Base-by-base conservation (phyloP, 1,284 basidiomycete species). In the Heterobasidion occidentale region DNA sequence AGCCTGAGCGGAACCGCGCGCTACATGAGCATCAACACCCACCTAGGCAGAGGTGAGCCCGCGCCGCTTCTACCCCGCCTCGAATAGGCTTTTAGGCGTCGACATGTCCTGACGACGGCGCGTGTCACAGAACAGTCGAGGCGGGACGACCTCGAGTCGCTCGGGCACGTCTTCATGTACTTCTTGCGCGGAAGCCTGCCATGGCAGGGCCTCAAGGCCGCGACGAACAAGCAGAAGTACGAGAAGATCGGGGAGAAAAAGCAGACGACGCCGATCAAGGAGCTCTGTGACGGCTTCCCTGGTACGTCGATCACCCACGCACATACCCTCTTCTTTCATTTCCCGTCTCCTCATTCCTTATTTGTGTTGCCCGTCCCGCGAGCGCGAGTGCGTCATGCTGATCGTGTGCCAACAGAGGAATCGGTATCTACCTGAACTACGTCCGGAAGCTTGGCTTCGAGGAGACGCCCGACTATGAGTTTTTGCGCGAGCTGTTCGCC, bases 161-260 rank as follows among this genome's bases (percentile, higher is more conserved):
- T 98, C 7, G 94, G 94, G 6, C 94, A 98, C 74, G 94, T 98
- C 62, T 97, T 98, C 75, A 94, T 98, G 89, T 98, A 98, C 77
- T 97, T 98, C 74, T 73, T 97, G 52, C 84, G 94, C 55, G 94
- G 94, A 42, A 90, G 92, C 59, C 72, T 97, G 52, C 94, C 94
- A 34, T 98, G 94, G 94, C 94, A 98, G 70, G 94, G 94, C 54
- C 83, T 98, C 63, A 97, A 96, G 74, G 94, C 93, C 45, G 93
- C 93, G 19, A 97, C 93, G 59, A 96, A 97, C 78, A 97, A 97
- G 78, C 93, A 96, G 75, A 97, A 97, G 78, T 98, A 97, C 75
- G 94, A 98, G 77, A 97, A 96, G 78, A 98, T 98, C 69, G 94
- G 94, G 60, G 94, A 98, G 78, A 98, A 98, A 85, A 98, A 98